These are phyloP conservation scores for Elaeagnus macrophylla DNA, from an alignment of 306 rosid genomes.

Conservation along the genomic window DNA sequence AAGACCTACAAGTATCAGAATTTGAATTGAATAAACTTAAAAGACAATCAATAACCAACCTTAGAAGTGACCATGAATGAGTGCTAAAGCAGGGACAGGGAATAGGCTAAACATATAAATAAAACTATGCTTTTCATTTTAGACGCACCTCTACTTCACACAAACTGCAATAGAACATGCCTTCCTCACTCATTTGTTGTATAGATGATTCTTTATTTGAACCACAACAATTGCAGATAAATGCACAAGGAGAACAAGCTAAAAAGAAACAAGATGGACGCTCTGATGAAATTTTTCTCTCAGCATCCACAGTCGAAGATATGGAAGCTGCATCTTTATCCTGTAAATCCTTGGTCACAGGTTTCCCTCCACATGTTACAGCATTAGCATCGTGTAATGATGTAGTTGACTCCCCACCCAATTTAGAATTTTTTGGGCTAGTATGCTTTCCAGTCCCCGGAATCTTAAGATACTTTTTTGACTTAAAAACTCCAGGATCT, in stretches of 20 bases:
- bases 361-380: conserved; percentile 44
- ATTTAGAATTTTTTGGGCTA: conserved; percentile 44
- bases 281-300: conserved; percentile 31
- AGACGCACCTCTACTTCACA: conserved; percentile 99
- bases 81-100: too few relatives aligned
- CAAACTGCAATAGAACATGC: conserved; percentile 94
- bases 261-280: conserved; percentile 38
- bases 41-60: too few relatives aligned
- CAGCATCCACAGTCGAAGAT: conserved; percentile 25
- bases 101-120: too few relatives aligned
- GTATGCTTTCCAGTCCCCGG: conserved; percentile 43
- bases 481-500: conserved; percentile 86
- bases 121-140: too few relatives aligned
- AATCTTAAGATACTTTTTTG: conserved; percentile 69
- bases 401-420: conserved; percentile 57
- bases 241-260: conserved; percentile 70
- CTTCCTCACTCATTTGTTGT: conserved; percentile 72
- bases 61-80: too few relatives aligned
- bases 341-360: conserved; percentile 41
- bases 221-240: conserved; percentile 40
- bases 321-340: conserved; percentile 44
- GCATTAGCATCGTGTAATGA: conserved; percentile 51
- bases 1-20: conserved; percentile 54
- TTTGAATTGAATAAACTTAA: conserved; percentile 5
- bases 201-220: conserved; percentile 56